Evolutionary conservation across 768 basidiomycete species (phyloP).

Genomic region (Mycena filopes): DNA sequence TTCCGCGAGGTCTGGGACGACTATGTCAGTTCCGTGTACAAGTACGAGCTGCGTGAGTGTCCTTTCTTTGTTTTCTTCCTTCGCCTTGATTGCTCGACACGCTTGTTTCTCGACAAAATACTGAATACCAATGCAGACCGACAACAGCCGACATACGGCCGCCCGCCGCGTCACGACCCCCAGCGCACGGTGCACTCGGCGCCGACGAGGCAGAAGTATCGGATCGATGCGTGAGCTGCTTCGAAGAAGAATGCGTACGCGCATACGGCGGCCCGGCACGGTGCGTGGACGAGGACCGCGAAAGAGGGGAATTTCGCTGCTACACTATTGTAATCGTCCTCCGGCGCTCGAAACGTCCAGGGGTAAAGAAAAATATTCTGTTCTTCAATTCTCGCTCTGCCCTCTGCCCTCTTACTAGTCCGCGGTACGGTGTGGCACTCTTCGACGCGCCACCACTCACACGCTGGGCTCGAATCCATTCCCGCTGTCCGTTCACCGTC

Average conservation of each 20-base stretch:
- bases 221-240: conserved; percentile 5
- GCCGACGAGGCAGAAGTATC: conserved; percentile 23
- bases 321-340: not conserved
- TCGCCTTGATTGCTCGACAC: not conserved
- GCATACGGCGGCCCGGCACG: not conserved
- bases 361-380: not conserved
- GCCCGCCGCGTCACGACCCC: conserved; percentile 29
- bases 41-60: conserved; percentile 72
- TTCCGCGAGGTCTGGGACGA: conserved; percentile 84
- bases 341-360: not conserved
- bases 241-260: no score
- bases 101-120: conserved; percentile 6
- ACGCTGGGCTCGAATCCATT: not conserved
- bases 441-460: conserved; percentile 6
- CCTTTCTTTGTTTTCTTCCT: conserved; percentile 10
- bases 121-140: conserved; percentile 40
- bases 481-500: not conserved
- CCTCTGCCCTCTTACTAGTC: no score
- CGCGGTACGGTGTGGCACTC: not conserved
- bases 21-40: conserved; percentile 71
- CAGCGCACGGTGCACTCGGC: conserved; percentile 30
- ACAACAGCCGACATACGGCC: conserved; percentile 28
- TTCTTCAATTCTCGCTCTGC: no score
- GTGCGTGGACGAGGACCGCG: not conserved
- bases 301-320: not conserved